Base-by-base conservation (phyloP, 257 asterid species). In the Petrea volubilis region DNA sequence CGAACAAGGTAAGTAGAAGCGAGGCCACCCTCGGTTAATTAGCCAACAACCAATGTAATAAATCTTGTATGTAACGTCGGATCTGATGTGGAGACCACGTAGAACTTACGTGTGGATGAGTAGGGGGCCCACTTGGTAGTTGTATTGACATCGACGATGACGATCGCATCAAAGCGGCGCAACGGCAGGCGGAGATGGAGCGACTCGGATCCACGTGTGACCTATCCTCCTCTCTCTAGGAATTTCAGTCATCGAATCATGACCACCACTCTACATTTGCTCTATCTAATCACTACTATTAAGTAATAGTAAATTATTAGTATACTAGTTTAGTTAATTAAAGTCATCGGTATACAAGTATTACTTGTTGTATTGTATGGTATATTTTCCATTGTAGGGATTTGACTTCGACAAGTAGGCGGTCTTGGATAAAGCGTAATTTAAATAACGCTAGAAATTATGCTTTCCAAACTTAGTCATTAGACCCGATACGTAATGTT, bases 1-100 rank as follows among this genome's bases (percentile, higher is more conserved):
- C 50, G 53, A 53, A 68, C 73, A 38, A 38, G 65, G 74, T 9
- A 9, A 5, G n/a, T 23, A 51, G n/a, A 18, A 21, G 50, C 31
- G n/a, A 18, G 28, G 21, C 57, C 44, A n/a, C n/a, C 71, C 62
- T 64, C 51, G 61, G 31, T 73, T 44, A 41, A 29, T 33, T 61
- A 65, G 34, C 72, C 75, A 61, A 69, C 67, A 24, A 40, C 64
- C 62, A 47, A 29, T 9, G 79, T 52, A 65, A 9, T 24, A 50
- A 7, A 67, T 23, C 62, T 56, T 62, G 75, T 40, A 57, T 18
- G 84, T 79, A 77, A 21, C 81, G 90, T 81, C 81, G 64, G 84
- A 81, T 72, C 80, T 74, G 77, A 80, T 67, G 90, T 86, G 92
- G 92, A 71, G 10, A 76, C 82, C 74, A 88, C 88, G 64, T 60